Evolutionary conservation across 768 basidiomycete genomes (phyloP).

Genomic region (Sistotremastrum niveocremeum): DNA sequence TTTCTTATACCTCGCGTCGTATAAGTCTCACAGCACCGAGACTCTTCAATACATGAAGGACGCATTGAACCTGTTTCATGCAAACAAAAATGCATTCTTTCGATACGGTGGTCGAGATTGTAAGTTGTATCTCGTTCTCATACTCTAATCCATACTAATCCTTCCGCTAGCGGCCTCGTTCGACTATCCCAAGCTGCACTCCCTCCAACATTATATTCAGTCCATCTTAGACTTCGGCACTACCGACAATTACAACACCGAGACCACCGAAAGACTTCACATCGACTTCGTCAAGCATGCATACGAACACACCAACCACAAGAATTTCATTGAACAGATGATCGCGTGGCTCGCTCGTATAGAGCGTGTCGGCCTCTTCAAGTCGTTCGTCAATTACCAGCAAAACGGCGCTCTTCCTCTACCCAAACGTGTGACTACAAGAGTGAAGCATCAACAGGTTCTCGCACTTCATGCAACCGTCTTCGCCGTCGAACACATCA

Average conservation of each 20-base stretch:
- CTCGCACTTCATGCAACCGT: no score
- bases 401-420: no score
- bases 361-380: no score
- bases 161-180: slow-evolving; percentile 6
- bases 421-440: no score
- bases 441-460: no score
- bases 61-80: slow-evolving; percentile 6
- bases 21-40: slow-evolving; percentile 2
- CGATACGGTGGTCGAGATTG: slow-evolving; percentile 5
- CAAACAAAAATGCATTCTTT: slow-evolving; percentile 9
- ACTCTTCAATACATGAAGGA: slow-evolving; percentile 5
- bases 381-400: no score
- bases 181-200: slow-evolving; percentile 17
- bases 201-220: slow-evolving; percentile 9
- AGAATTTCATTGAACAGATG: no score
- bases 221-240: slow-evolving; percentile 9
- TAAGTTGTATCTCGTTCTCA: background rate
- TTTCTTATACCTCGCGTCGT: slow-evolving; percentile 16
- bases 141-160: background rate
- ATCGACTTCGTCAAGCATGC: slow-evolving; percentile 14
- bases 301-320: no score
- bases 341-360: no score
- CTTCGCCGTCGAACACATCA: no score
- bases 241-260: slow-evolving; percentile 16
- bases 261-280: slow-evolving; percentile 14